phyloP scores from a whole-genome alignment of 1,284 basidiomycete genomes.

The Wolfiporia cocos region DNA sequence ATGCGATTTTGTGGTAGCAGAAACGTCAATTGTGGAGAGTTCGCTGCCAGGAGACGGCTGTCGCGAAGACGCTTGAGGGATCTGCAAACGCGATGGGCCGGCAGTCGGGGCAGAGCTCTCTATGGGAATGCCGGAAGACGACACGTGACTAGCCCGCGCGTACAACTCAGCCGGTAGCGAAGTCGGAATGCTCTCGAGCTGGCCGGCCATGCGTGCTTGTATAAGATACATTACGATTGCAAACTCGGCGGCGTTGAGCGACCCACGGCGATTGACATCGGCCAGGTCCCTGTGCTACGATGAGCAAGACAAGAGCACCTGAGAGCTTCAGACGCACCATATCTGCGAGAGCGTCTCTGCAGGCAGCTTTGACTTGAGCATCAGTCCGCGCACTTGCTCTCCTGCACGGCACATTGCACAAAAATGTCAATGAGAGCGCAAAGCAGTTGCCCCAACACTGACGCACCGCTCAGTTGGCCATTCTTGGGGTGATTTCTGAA shows the following conservation, averaged over 20 bases:
- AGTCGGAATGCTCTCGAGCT: conserved; percentile 68
- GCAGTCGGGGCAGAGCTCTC: not conserved
- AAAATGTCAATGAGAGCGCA: not conserved
- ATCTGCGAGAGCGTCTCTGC: conserved; percentile 87
- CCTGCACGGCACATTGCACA: conserved; percentile 33
- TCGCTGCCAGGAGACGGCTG: conserved; percentile 1
- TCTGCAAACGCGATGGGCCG: conserved; percentile 6
- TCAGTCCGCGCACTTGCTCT: conserved; percentile 85
- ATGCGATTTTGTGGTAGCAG: conserved; percentile 13
- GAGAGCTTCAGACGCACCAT: conserved; percentile 78
- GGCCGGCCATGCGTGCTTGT: conserved; percentile 83
- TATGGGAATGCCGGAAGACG: not conserved
- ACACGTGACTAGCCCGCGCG: conserved; percentile 57
- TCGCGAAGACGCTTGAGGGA: conserved; percentile 9
- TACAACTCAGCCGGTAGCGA: conserved; percentile 82
- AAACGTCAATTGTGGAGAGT: conserved; percentile 10
- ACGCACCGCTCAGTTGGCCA: conserved; percentile 70
- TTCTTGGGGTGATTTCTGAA: conserved; percentile 60
- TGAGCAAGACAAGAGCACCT: too few species aligned
- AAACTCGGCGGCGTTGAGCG: conserved; percentile 88
- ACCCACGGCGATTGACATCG: conserved; percentile 89
- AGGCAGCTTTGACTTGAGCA: conserved; percentile 87
- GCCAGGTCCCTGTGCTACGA: conserved; percentile 70
- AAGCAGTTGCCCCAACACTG: not conserved
- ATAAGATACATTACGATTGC: conserved; percentile 96